Evolutionary conservation across 805 yeast species (phyloP).

Genomic region (Pachysolen tannophilus): DNA sequence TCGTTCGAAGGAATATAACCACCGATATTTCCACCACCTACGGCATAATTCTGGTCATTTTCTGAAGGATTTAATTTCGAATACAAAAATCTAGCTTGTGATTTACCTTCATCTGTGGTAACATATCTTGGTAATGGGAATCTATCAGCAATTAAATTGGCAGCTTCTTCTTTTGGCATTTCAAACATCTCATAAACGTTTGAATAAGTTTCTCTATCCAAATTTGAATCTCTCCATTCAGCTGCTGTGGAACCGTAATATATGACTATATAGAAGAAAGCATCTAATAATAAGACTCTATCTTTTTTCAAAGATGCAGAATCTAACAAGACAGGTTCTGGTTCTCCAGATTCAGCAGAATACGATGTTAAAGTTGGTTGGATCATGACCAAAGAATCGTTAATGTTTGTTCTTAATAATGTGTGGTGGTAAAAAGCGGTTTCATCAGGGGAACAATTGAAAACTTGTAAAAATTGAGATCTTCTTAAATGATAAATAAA

Average conservation of each 20-base stretch:
- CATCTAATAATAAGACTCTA: slow-evolving; percentile 51
- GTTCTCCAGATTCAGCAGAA: slow-evolving; percentile 44
- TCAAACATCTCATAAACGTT: slow-evolving; percentile 53
- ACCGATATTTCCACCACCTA: slow-evolving; percentile 39
- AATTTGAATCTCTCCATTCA: slow-evolving; percentile 57
- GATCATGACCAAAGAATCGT: slow-evolving; percentile 56
- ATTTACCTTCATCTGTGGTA: slow-evolving; percentile 70
- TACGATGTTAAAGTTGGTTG: slow-evolving; percentile 61
- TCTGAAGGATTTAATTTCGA: slow-evolving; percentile 71
- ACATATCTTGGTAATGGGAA: slow-evolving; percentile 68
- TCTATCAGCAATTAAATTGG: slow-evolving; percentile 54
- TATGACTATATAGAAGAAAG: slow-evolving; percentile 62
- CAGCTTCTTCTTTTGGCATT: slow-evolving; percentile 58
- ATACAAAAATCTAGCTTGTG: slow-evolving; percentile 65
- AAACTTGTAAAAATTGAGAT: slow-evolving; percentile 56
- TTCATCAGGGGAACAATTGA: slow-evolving; percentile 68
- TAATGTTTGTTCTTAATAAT: slow-evolving; percentile 52
- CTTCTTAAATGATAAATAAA: slow-evolving; percentile 61
- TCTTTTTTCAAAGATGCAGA: slow-evolving; percentile 53
- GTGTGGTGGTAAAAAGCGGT: slow-evolving; percentile 58
- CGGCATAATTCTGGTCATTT: slow-evolving; percentile 39
- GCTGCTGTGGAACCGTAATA: slow-evolving; percentile 62
- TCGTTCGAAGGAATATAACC: slow-evolving; percentile 33
- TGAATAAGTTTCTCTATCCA: slow-evolving; percentile 49
- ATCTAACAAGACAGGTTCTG: slow-evolving; percentile 57